A percentile compares a stretch with the other conserved stretches of the same genome.
These are phyloP conservation scores for Plasmodium blacklocki DNA, from an alignment of 169 alveolate genomes.

Conservation along the genomic window DNA sequence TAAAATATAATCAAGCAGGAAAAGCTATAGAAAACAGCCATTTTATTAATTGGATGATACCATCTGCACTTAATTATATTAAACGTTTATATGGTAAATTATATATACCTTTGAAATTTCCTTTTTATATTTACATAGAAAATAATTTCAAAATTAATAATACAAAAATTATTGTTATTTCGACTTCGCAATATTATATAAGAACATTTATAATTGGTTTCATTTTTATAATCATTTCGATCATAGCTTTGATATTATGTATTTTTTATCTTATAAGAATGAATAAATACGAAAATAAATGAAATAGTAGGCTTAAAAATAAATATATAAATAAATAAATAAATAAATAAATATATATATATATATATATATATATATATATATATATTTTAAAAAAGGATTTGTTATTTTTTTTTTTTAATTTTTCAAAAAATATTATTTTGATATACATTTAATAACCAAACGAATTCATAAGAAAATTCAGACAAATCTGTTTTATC, in stretches of 20 bases:
- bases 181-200: constrained; percentile 18
- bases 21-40: constrained; percentile 87
- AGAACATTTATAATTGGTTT: constrained; percentile 24
- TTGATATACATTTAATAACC: no score
- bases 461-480: no score
- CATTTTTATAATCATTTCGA: constrained; percentile 36
- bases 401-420: no score
- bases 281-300: constrained; percentile 41
- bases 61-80: constrained; percentile 83
- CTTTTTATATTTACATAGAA: constrained; percentile 80
- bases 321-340: neutral
- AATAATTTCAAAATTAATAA: constrained; percentile 58
- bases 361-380: constrained; percentile 3
- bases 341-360: neutral
- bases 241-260: constrained; percentile 32
- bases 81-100: constrained; percentile 86
- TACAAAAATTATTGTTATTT: constrained; percentile 38
- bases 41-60: constrained; percentile 89
- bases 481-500: no score
- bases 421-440: no score
- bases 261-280: constrained; percentile 32
- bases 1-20: constrained; percentile 80
- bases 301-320: neutral
- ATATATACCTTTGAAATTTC: constrained; percentile 81
- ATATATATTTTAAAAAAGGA: no score